Evolutionary conservation across 2,329 filamentous ascomycete genomes (phyloP).

Genomic region (Clonostachys rhizophaga): DNA sequence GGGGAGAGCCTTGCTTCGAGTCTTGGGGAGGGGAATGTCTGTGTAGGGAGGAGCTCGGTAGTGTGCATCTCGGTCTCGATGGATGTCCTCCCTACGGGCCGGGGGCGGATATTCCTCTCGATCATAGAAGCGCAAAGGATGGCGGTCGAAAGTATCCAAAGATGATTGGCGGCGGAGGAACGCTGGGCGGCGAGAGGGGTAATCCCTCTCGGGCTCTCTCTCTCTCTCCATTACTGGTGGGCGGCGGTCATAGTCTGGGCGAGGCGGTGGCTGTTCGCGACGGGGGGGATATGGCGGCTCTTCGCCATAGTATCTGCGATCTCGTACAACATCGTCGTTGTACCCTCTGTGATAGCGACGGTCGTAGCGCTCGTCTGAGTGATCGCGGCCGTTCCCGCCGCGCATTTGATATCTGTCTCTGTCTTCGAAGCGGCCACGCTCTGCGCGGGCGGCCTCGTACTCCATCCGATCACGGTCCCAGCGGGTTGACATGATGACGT

Average conservation of each 20-base stretch:
- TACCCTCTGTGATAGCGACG: conserved; percentile 34
- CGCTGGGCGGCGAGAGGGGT: conserved; percentile 54
- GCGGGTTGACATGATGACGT: conserved; percentile 11
- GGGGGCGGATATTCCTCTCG: conserved; percentile 61
- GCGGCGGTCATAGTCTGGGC: too few relatives aligned
- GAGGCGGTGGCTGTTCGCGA: conserved; percentile 11
- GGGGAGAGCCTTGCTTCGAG: conserved; percentile 55
- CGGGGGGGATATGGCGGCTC: conserved; percentile 31
- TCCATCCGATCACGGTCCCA: conserved; percentile 52
- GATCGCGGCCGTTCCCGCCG: conserved; percentile 31
- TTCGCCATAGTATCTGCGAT: conserved; percentile 53
- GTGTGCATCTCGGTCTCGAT: conserved; percentile 43
- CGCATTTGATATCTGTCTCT: conserved; percentile 43
- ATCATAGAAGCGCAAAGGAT: conserved; percentile 50
- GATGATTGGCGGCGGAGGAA: conserved; percentile 81
- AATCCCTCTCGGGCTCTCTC: conserved; percentile 31
- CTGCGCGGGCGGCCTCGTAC: conserved; percentile 16
- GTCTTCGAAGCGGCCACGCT: conserved; percentile 45
- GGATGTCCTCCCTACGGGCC: conserved; percentile 39
- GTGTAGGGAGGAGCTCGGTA: conserved; percentile 42
- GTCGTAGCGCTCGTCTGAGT: conserved; percentile 45
- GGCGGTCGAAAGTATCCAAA: conserved; percentile 83
- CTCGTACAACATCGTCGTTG: conserved; percentile 40
- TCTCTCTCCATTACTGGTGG: conserved; percentile 40
- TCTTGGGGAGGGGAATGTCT: conserved; percentile 58